Conservation (phyloP, 2,329 filamentous ascomycete species). For the Trichoderma oligosporum region DNA sequence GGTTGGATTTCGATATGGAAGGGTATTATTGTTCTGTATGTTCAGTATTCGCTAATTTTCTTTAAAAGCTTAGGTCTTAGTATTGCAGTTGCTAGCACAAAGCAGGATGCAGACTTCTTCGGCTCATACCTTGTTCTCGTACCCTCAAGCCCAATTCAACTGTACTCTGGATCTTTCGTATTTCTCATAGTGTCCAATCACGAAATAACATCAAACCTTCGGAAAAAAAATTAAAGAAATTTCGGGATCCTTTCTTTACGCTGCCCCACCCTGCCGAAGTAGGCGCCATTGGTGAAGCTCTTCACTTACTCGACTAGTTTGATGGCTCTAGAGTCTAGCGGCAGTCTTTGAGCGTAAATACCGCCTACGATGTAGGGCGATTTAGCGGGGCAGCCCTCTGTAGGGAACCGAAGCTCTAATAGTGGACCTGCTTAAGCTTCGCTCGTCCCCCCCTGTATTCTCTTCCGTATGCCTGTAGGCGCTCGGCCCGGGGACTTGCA, state of each 20-base stretch:
- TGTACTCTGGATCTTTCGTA: neutral
- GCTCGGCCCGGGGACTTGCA: neutral
- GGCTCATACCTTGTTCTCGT: neutral
- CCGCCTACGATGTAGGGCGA: neutral
- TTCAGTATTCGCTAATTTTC: no score
- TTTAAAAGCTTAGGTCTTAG: no score
- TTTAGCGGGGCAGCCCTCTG: neutral
- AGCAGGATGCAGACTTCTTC: neutral
- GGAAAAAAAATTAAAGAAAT: conserved; percentile 1
- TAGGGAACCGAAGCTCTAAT: conserved; percentile 15
- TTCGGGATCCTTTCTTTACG: neutral
- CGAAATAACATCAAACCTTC: no score
- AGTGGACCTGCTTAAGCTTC: conserved; percentile 14
- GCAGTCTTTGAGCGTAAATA: neutral
- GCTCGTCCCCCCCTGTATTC: no score
- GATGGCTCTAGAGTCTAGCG: conserved; percentile 4
- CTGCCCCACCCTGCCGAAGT: conserved; percentile 7
- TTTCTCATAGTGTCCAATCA: neutral
- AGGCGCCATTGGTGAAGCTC: neutral
- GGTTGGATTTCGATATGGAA: conserved; percentile 4
- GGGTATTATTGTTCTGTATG: neutral
- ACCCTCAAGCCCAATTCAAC: neutral
- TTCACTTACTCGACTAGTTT: neutral
- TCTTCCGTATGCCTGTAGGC: neutral
- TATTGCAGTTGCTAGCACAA: no score